Evolutionary conservation across 2,329 filamentous ascomycete genomes (phyloP), one percentile per base, ranked within the genome.

Genomic region (Pseudogymnoascus sp.): DNA sequence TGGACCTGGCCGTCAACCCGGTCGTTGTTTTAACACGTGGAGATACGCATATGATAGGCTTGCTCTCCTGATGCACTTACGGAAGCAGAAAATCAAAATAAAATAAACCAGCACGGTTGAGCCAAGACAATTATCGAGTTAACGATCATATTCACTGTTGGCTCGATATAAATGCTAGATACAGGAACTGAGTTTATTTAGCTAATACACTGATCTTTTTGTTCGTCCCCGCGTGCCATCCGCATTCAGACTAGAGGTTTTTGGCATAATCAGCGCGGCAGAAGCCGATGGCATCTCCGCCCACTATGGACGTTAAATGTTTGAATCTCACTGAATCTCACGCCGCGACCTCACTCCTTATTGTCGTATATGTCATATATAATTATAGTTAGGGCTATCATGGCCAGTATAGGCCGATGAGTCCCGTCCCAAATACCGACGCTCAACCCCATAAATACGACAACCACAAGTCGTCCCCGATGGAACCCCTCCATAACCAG

Each of bases 381-480:
- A 55, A 19, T 55, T 7, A 19, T 55, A 55, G 26, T 55, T 55
- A 55, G 29, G 49, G 49, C 49, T 55, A 29, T 14, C 10, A 55
- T 55, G 49, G 49, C 49, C 49, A 55, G 33, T 55, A 55, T 55
- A 55, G 26, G 29, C n/a, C 7, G n/a, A 55, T 55, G 49, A 55
- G 7, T 12, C n/a, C 4, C 11, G 29, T 33, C 26, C 23, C 7
- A 33, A 33, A 55, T 55, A 10, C n/a, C 29, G 26, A 55, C 12
- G n/a, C n/a, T 14, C 29, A 55, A 33, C 8, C 29, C 26, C 10
- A 12, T 11, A 33, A 55, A 33, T 19, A 55, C 49, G 29, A 55
- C n/a, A 33, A 33, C 29, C 26, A 21, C 16, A 33, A 33, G 31
- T 33, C 49, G 49, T n/a, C 29, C 49, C 49, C 49, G 10, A 55